phyloP scores from a whole-genome alignment of 2,329 filamentous ascomycete genomes.

The Fusarium globosum region DNA sequence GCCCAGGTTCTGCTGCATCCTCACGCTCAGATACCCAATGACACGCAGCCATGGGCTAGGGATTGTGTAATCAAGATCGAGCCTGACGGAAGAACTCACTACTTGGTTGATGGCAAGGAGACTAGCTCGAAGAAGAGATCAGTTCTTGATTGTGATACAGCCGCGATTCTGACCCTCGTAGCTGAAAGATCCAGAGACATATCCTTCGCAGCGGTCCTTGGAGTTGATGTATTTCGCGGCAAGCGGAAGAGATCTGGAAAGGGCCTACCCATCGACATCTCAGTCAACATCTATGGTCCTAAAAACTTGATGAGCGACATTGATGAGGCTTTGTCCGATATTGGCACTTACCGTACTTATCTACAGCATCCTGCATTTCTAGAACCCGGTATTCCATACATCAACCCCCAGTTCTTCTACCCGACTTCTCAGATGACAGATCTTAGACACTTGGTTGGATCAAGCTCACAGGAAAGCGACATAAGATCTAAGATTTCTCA shows the following conservation, averaged over 20 bases:
- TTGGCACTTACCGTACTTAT: neutral
- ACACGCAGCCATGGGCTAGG: neutral
- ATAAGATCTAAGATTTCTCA: neutral
- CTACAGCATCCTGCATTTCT: slow-evolving; percentile 4
- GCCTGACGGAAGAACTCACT: accelerated
- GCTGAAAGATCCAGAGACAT: accelerated
- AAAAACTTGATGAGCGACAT: accelerated
- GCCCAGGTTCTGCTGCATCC: neutral
- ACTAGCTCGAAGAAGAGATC: neutral
- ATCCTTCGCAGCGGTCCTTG: neutral
- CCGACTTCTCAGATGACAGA: neutral
- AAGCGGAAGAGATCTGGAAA: neutral
- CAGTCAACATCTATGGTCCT: neutral
- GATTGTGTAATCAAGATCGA: neutral
- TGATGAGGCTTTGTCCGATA: neutral
- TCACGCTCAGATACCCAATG: accelerated
- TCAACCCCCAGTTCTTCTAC: neutral
- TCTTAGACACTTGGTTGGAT: neutral
- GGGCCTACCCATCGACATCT: accelerated
- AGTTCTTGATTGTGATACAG: neutral
- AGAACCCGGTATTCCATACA: neutral
- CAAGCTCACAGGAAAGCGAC: accelerated
- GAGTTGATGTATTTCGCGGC: accelerated
- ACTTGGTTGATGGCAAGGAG: accelerated
- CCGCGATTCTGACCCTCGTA: accelerated